Percentiles rank a stretch among this genome's conserved stretches.
These are phyloP conservation scores for Scheffersomyces insectosa DNA, from an alignment of 1,139 yeast genomes.

Conservation along the genomic window DNA sequence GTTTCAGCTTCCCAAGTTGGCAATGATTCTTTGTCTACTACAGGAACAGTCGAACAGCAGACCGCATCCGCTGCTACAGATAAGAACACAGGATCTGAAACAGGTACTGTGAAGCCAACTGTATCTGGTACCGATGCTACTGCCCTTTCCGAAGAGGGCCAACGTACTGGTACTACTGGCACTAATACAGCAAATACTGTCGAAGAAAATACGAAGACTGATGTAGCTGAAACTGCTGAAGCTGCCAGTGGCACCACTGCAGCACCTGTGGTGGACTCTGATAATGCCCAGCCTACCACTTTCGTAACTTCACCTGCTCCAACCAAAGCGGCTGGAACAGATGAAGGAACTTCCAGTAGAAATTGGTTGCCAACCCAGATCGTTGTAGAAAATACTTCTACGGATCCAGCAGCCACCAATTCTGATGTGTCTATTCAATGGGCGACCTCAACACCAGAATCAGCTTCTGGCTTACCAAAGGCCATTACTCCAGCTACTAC, in stretches of 20 bases:
- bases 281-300: neutral
- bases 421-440: constrained; percentile 34
- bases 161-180: neutral
- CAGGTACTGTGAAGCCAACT: neutral
- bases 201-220: neutral
- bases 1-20: too few relatives aligned
- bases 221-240: constrained; percentile 19
- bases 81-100: too few relatives aligned
- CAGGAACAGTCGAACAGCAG: too few relatives aligned
- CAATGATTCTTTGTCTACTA: too few relatives aligned
- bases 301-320: constrained; percentile 3
- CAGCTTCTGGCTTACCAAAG: constrained; percentile 61
- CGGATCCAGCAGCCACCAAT: constrained; percentile 16
- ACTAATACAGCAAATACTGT: neutral
- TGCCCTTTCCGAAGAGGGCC: neutral
- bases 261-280: constrained; percentile 1
- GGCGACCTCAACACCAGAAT: constrained; percentile 28
- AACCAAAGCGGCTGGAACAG: constrained; percentile 4
- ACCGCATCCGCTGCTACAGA: too few relatives aligned
- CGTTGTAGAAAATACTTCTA: constrained; percentile 32
- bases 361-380: constrained; percentile 55
- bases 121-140: neutral
- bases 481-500: constrained; percentile 61
- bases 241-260: constrained; percentile 7
- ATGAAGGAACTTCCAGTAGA: constrained; percentile 15